Conservation (phyloP, 1,284 basidiomycete species). For the Melampsora larici-populina region DNA sequence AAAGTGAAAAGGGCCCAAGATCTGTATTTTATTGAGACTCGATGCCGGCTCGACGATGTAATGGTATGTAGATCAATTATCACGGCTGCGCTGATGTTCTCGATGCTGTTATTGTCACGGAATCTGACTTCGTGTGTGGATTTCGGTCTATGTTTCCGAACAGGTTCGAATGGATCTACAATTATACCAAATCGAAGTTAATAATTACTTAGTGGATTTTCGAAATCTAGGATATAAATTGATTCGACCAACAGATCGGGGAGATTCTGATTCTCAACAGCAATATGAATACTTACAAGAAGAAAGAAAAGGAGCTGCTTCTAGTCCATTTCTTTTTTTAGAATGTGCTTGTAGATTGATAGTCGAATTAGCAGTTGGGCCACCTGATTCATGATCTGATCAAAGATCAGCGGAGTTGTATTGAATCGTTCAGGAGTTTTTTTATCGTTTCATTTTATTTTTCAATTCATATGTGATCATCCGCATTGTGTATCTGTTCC, state of each 20-base stretch:
- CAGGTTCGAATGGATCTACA: constrained; percentile 95
- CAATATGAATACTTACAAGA: constrained; percentile 39
- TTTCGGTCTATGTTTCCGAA: neutral
- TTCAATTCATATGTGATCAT: no score
- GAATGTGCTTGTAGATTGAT: constrained; percentile 76
- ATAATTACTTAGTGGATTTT: constrained; percentile 97
- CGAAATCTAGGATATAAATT: constrained; percentile 87
- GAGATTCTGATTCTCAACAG: neutral
- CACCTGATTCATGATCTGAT: constrained; percentile 22
- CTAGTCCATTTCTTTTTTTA: constrained; percentile 88
- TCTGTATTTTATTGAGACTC: constrained; percentile 91
- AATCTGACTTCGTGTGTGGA: neutral
- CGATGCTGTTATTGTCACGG: neutral
- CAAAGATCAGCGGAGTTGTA: no score
- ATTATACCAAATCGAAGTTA: constrained; percentile 88
- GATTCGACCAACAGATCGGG: constrained; percentile 53
- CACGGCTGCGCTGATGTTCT: neutral
- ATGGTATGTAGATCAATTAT: constrained; percentile 63
- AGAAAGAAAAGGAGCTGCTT: constrained; percentile 71
- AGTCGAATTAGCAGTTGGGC: constrained; percentile 56
- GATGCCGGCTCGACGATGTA: constrained; percentile 81
- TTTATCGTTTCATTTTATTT: no score
- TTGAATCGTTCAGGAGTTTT: no score
- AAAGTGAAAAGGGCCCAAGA: constrained; percentile 57
- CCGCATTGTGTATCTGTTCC: no score